A percentile compares a stretch with the other conserved stretches of the same genome.
Evolutionary conservation across 345 rosid genomes (phyloP).

Genomic region (Dipteronia dyeriana): DNA sequence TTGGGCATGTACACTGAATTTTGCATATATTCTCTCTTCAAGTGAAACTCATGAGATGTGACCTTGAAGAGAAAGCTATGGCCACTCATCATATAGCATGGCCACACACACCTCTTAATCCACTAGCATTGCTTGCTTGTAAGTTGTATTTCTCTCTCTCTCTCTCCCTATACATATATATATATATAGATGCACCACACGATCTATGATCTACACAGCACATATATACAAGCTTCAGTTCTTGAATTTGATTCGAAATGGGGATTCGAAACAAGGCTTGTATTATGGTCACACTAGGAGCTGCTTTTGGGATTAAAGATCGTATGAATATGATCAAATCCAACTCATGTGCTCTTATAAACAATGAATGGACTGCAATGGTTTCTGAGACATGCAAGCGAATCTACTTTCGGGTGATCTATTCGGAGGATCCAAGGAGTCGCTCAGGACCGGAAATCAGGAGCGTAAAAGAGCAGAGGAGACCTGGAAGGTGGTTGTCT

Average conservation of each 20-base stretch:
- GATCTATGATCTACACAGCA: not conserved
- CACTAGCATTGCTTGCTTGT: not conserved
- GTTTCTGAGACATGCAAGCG: no score
- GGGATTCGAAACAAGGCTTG: constrained; percentile 20
- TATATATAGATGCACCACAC: not conserved
- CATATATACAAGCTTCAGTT: not conserved
- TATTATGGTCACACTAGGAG: constrained; percentile 26
- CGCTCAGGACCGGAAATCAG: not conserved
- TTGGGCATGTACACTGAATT: constrained; percentile 1
- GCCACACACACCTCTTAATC: not conserved
- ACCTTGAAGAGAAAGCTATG: constrained; percentile 5
- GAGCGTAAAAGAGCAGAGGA: constrained; percentile 19
- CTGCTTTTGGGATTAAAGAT: constrained; percentile 23
- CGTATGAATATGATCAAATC: constrained; percentile 11
- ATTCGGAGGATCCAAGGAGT: not conserved
- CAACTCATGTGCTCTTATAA: constrained; percentile 11
- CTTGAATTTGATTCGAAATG: constrained; percentile 8
- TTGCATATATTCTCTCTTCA: not conserved
- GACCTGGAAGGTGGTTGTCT: constrained; percentile 25
- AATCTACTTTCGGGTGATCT: constrained; percentile 3
- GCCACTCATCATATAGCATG: not conserved
- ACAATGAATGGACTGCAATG: constrained; percentile 8
- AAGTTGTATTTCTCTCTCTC: no score
- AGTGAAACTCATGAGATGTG: not conserved
- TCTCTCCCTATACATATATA: not conserved